phyloP scores from a whole-genome alignment of 2,329 filamentous ascomycete species.

The Corynespora cassiicola region DNA sequence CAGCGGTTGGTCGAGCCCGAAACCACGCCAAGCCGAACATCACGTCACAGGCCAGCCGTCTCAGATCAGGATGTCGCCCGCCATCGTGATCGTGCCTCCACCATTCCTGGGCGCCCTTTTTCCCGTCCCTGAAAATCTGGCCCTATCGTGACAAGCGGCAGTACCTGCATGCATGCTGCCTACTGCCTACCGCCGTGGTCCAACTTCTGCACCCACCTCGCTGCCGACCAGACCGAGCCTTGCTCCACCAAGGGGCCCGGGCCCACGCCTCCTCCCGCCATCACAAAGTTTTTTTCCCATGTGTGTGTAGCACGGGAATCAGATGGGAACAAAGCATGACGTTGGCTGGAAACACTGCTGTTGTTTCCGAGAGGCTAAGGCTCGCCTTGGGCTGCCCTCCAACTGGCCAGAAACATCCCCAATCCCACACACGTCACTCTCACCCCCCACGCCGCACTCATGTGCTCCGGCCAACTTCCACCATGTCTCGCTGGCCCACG shows the following conservation, averaged over 20 bases:
- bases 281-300: conserved; percentile 13
- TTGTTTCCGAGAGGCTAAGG: conserved; percentile 5
- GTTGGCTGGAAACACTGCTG: conserved; percentile 10
- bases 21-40: conserved; percentile 25
- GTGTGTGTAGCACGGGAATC: conserved; percentile 8
- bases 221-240: neutral
- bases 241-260: neutral
- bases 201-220: neutral
- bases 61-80: conserved; percentile 19
- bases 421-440: conserved; percentile 16
- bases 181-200: neutral
- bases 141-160: conserved; percentile 14
- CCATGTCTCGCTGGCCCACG: conserved; percentile 3
- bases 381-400: neutral
- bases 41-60: conserved; percentile 34
- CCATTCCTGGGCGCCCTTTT: conserved; percentile 1
- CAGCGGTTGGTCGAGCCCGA: conserved; percentile 11
- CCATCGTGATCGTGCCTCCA: conserved; percentile 30
- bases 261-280: conserved; percentile 6
- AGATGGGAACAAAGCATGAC: conserved; percentile 19
- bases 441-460: conserved; percentile 3
- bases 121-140: conserved; percentile 23
- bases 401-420: conserved; percentile 3
- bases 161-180: conserved; percentile 32
- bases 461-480: conserved; percentile 3